phyloP scores from a whole-genome alignment of 2,329 filamentous ascomycete genomes.

The Penicillium sp. region DNA sequence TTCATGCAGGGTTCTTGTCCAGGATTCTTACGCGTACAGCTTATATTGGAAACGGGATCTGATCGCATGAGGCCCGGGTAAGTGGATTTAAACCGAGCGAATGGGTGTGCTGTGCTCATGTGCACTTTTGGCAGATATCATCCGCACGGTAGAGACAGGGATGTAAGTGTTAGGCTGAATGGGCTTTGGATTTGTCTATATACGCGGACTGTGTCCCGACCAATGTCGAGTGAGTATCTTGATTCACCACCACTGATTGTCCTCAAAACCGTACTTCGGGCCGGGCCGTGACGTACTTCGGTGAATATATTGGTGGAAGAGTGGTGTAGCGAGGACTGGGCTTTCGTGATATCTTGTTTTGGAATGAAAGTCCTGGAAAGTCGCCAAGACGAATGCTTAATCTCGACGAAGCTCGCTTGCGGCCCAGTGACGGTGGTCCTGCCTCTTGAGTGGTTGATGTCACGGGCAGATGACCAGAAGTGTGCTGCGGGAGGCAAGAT shows the following conservation, averaged over 20 bases:
- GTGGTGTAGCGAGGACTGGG: constrained; percentile 21
- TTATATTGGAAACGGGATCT: neutral
- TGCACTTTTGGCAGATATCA: neutral
- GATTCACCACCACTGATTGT: neutral
- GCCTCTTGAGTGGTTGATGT: neutral
- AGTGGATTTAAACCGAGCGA: neutral
- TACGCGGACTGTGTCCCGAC: neutral
- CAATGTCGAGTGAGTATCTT: neutral
- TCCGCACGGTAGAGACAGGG: neutral
- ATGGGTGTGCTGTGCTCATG: neutral
- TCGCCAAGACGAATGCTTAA: constrained; percentile 23
- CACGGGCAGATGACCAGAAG: neutral
- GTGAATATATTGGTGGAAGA: constrained; percentile 22
- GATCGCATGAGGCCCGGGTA: neutral
- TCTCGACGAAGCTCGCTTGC: constrained; percentile 23
- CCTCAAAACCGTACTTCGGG: constrained; percentile 25
- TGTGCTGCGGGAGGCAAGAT: constrained; percentile 12
- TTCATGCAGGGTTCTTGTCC: constrained; percentile 9
- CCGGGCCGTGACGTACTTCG: constrained; percentile 14
- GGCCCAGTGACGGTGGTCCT: constrained; percentile 5
- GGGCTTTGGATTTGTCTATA: neutral
- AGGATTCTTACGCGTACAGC: neutral
- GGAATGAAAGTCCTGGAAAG: constrained; percentile 13
- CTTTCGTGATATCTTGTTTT: constrained; percentile 13
- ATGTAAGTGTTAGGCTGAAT: neutral